phyloP scores from a whole-genome alignment of 2,329 filamentous ascomycete species.

The Setomelanomma holmii region DNA sequence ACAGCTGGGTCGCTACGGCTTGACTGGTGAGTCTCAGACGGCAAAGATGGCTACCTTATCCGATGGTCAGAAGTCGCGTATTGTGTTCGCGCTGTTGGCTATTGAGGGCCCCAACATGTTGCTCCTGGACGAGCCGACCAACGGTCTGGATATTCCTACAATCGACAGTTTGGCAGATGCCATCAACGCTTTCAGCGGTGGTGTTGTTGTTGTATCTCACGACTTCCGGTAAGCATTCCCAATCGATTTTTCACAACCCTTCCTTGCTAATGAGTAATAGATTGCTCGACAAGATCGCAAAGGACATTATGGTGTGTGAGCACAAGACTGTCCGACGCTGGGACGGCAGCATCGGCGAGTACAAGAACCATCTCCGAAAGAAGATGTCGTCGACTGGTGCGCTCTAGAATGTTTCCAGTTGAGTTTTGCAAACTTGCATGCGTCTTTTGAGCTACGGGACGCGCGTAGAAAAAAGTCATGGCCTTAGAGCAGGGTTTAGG shows the following conservation, averaged over 20 bases:
- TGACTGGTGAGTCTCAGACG: conserved; percentile 92
- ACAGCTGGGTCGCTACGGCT: conserved; percentile 92
- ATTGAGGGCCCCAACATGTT: conserved; percentile 98
- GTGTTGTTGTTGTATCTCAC: conserved; percentile 98
- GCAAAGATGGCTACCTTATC: conserved; percentile 97
- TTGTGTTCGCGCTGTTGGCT: conserved; percentile 94
- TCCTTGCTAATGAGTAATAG: conserved; percentile 63
- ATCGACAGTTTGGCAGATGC: conserved; percentile 97
- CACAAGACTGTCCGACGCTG: conserved; percentile 92
- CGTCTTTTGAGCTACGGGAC: conserved; percentile 33
- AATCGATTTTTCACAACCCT: background rate
- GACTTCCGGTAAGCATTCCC: conserved; percentile 84
- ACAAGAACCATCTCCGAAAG: conserved; percentile 99
- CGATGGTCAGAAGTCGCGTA: conserved; percentile 96
- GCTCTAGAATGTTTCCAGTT: conserved; percentile 61
- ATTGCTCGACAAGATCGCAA: conserved; percentile 98
- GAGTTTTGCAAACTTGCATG: conserved; percentile 33
- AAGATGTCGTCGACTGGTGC: conserved; percentile 94
- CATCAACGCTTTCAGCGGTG: conserved; percentile 94
- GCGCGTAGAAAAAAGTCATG: conserved; percentile 38
- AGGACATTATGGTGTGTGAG: conserved; percentile 99
- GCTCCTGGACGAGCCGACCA: conserved; percentile 96
- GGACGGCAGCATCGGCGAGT: conserved; percentile 88
- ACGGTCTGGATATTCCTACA: conserved; percentile 98
- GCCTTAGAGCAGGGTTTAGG: conserved; percentile 38